These are phyloP conservation scores for Fallopia convolvulus DNA, from an alignment of 148 eudicot genomes.

Conservation along the genomic window DNA sequence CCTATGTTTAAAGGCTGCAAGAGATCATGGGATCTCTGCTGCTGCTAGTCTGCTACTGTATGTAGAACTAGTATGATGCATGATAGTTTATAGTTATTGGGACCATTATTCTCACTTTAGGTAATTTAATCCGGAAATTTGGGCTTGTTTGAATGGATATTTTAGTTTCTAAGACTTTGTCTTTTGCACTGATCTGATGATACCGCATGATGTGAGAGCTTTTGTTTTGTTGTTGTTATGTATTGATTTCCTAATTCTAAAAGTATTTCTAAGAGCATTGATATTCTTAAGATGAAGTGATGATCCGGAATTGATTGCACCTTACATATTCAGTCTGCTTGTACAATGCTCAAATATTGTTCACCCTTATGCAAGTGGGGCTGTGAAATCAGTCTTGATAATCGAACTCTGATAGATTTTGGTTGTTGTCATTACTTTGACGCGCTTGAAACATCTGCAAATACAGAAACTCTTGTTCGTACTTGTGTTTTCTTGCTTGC, in stretches of 20 bases:
- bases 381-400: background rate
- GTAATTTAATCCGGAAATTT: too few species aligned
- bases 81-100: too few species aligned
- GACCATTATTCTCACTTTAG: too few species aligned
- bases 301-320: background rate
- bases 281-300: background rate
- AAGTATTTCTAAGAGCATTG: background rate
- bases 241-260: background rate
- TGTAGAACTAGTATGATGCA: too few species aligned
- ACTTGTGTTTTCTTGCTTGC: slow-evolving; percentile 43
- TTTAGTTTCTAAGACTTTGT: background rate
- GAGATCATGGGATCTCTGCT: too few species aligned
- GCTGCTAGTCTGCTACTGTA: too few species aligned
- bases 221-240: background rate
- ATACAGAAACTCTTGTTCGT: slow-evolving; percentile 11
- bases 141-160: too few species aligned
- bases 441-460: background rate
- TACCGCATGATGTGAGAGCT: background rate
- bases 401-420: background rate
- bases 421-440: background rate
- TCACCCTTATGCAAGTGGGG: background rate
- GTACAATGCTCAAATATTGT: background rate
- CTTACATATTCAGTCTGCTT: background rate
- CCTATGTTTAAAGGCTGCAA: too few species aligned
- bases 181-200: background rate